Evolutionary conservation across 2,329 filamentous ascomycete genomes (phyloP).

Genomic region (Colletotrichum agaves): DNA sequence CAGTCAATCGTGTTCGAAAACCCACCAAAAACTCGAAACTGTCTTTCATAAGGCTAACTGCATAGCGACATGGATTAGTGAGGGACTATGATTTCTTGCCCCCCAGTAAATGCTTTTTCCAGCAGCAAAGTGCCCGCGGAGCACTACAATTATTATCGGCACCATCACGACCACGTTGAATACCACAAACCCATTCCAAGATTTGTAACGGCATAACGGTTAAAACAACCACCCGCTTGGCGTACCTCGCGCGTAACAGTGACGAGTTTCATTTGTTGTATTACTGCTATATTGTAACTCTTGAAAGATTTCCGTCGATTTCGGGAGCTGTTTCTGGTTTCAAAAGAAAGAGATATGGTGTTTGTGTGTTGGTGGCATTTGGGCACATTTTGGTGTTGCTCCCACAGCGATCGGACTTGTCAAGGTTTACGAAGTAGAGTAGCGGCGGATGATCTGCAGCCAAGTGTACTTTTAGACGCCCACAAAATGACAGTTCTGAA

Average conservation of each 20-base stretch:
- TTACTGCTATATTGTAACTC: neutral
- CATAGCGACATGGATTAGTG: constrained; percentile 36
- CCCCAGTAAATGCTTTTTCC: no score
- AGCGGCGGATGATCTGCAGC: constrained; percentile 24
- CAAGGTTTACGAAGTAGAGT: no score
- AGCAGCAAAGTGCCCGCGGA: no score
- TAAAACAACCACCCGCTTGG: neutral
- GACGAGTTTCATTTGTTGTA: constrained; percentile 31
- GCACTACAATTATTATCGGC: no score
- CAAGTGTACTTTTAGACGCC: constrained; percentile 33
- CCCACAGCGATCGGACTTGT: constrained; percentile 22
- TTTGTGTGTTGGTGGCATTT: neutral
- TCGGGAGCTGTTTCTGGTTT: neutral
- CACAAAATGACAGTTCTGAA: constrained; percentile 6
- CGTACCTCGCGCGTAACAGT: neutral
- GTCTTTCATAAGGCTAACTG: constrained; percentile 27
- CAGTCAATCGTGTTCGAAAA: neutral
- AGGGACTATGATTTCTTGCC: constrained; percentile 20
- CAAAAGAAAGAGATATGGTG: constrained; percentile 1
- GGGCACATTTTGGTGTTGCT: neutral
- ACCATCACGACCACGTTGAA: no score
- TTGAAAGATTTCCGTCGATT: neutral
- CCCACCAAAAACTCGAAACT: neutral
- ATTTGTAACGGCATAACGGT: constrained; percentile 27
- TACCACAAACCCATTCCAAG: neutral